Base-by-base conservation (phyloP, 2,329 filamentous ascomycete species). In the Ilyonectria mors-panacis region DNA sequence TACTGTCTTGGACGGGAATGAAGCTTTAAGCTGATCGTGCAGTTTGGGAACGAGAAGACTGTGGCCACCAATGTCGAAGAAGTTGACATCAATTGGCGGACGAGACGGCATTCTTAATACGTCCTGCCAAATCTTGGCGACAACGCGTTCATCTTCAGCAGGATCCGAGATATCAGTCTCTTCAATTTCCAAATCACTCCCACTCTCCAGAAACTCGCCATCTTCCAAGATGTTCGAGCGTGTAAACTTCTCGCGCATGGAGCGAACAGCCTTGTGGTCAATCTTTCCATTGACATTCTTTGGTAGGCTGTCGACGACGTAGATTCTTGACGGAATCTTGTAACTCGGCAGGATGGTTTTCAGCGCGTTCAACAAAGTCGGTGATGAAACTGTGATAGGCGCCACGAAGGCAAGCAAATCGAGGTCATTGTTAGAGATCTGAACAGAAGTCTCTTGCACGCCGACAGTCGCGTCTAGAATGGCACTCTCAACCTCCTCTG, bases 21-120 rank as follows among this genome's bases (percentile, higher is more conserved):
- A 5, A 21, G 23, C 39, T 13, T 47, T 58, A 8, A 58, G 23
- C 39, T 45, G 30, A 4, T 47, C 37, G 23, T 58, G 55, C 26
- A 44, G 15, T 19, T 33, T 45, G 7, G 55, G 55, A n/a, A 57
- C 54, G 19, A 57, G 23, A 10, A 57, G 37, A 35, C 54, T 57
- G 39, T 57, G 54, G 13, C 37, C 54, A 13, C 54, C 54, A 17
- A 57, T 23, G 23, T 57, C 54, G 6, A 57, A 44, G n/a, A 57
- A 57, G 13, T 57, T 57, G 19, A 57, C 54, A 1, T 45, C 21
- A 4, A 28, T 4, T 19, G 37, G 54, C 8, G 54, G 54, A 28
- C 37, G 17, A 17, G 54, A 57, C 9, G 23, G 26, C n/a, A 57
- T 9, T 26, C 30, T 17, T 8, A 45, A 37, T 13, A 45, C 37